These are phyloP conservation scores for Aspergillus egyptiacus DNA, from an alignment of 495 filamentous ascomycete genomes.

Conservation along the genomic window DNA sequence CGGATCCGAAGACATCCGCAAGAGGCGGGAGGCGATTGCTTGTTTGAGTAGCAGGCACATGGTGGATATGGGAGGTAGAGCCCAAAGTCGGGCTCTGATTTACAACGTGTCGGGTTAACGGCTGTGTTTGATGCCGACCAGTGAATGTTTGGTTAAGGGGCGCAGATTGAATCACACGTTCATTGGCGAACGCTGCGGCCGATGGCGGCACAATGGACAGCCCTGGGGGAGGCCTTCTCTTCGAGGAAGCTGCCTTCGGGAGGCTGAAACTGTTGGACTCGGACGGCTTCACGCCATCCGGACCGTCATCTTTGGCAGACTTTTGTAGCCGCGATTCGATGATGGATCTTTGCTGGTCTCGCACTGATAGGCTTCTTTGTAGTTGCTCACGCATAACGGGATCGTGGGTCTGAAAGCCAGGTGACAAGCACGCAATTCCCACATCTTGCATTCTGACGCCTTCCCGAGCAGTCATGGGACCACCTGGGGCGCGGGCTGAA, in stretches of 20 bases:
- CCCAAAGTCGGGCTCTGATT: conserved; percentile 83
- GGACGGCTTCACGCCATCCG: conserved; percentile 52
- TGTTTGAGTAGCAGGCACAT: conserved; percentile 81
- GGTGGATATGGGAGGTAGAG: conserved; percentile 85
- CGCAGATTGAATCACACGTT: conserved; percentile 94
- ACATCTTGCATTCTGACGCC: conserved; percentile 83
- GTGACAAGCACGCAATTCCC: conserved; percentile 88
- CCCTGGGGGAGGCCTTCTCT: conserved; percentile 80
- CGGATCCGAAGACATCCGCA: conserved; percentile 84
- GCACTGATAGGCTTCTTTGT: conserved; percentile 85
- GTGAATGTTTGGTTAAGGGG: conserved; percentile 95
- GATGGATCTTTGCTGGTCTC: conserved; percentile 89
- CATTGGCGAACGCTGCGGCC: conserved; percentile 91
- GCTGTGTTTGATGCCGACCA: conserved; percentile 76
- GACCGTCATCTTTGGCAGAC: conserved; percentile 68
- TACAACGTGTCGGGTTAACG: conserved; percentile 72
- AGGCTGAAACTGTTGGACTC: conserved; percentile 46
- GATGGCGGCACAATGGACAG: conserved; percentile 93
- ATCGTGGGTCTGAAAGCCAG: conserved; percentile 92
- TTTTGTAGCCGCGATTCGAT: conserved; percentile 90
- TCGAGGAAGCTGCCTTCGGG: conserved; percentile 60
- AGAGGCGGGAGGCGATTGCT: conserved; percentile 91
- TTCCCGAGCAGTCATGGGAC: conserved; percentile 75
- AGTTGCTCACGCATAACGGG: conserved; percentile 94
- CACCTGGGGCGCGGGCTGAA: conserved; percentile 60